phyloP scores from a whole-genome alignment of 2,329 filamentous ascomycete genomes.

The Epichloe brachyelytri region DNA sequence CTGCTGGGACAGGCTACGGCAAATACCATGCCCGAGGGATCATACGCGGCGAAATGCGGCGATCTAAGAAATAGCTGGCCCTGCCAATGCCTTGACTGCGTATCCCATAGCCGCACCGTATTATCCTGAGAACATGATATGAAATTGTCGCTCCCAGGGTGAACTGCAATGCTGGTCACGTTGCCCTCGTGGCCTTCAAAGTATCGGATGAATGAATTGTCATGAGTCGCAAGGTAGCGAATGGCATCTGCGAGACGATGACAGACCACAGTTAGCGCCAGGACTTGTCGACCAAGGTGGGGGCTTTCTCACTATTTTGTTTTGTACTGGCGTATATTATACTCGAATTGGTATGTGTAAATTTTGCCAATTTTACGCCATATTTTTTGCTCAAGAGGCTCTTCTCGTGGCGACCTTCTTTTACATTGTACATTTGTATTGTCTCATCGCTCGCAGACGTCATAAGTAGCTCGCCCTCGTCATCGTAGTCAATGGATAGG shows the following conservation, averaged over 20 bases:
- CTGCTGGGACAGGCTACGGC: constrained; percentile 75
- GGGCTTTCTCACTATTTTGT: constrained; percentile 55
- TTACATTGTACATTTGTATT: constrained; percentile 88
- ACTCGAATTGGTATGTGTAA: constrained; percentile 81
- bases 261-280: constrained; percentile 2
- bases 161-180: constrained; percentile 74
- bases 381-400: constrained; percentile 92
- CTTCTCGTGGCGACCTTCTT: constrained; percentile 81
- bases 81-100: constrained; percentile 64
- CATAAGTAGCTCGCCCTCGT: constrained; percentile 84
- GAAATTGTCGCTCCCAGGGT: constrained; percentile 80
- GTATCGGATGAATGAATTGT: constrained; percentile 93
- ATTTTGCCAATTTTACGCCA: constrained; percentile 83
- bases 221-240: constrained; percentile 79
- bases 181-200: constrained; percentile 80
- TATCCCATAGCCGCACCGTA: constrained; percentile 83
- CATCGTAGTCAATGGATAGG: constrained; percentile 91
- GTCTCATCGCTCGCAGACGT: constrained; percentile 88
- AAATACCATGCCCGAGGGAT: constrained; percentile 84
- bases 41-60: constrained; percentile 76
- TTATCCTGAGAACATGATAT: constrained; percentile 85
- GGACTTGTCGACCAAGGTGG: neutral
- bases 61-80: constrained; percentile 70
- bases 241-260: constrained; percentile 49
- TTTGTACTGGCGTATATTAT: constrained; percentile 96